Evolutionary conservation across 2,329 filamentous ascomycete genomes (phyloP).

Genomic region (Talaromyces funiculosus): DNA sequence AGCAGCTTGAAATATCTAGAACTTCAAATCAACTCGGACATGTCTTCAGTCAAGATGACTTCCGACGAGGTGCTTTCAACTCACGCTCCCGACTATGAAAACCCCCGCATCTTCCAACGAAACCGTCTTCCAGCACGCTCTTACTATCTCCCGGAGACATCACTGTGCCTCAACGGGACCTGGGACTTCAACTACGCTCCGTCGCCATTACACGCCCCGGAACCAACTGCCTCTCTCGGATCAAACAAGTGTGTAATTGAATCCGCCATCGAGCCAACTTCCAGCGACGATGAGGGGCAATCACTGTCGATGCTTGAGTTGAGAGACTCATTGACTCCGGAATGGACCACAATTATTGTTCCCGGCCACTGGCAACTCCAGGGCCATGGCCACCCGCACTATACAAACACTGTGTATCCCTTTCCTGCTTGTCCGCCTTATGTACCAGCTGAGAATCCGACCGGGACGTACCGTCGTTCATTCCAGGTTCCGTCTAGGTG

Average conservation of each 20-base stretch:
- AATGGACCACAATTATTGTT: constrained; percentile 44
- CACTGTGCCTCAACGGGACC: constrained; percentile 46
- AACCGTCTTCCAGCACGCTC: constrained; percentile 50
- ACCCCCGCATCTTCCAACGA: constrained; percentile 49
- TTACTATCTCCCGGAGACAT: constrained; percentile 49
- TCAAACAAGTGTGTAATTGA: neutral
- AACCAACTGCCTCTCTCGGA: neutral
- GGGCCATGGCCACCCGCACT: constrained; percentile 60
- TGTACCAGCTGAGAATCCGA: constrained; percentile 17
- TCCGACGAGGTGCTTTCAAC: neutral
- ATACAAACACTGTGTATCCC: constrained; percentile 61
- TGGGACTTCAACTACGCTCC: constrained; percentile 53
- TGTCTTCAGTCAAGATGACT: neutral
- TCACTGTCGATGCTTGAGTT: neutral
- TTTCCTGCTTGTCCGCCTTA: constrained; percentile 60
- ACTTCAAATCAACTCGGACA: neutral
- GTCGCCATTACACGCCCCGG: constrained; percentile 42
- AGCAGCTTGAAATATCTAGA: neutral
- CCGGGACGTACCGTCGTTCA: neutral
- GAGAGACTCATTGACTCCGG: neutral
- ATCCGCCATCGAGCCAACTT: neutral
- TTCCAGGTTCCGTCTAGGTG: neutral
- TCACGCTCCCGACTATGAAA: constrained; percentile 40
- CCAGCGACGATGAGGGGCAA: neutral
- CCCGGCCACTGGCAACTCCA: constrained; percentile 66